A percentile compares a stretch with the other conserved stretches of the same genome.
Conservation (phyloP, 768 basidiomycete species). For the Omphalotus guepiniiformis region DNA sequence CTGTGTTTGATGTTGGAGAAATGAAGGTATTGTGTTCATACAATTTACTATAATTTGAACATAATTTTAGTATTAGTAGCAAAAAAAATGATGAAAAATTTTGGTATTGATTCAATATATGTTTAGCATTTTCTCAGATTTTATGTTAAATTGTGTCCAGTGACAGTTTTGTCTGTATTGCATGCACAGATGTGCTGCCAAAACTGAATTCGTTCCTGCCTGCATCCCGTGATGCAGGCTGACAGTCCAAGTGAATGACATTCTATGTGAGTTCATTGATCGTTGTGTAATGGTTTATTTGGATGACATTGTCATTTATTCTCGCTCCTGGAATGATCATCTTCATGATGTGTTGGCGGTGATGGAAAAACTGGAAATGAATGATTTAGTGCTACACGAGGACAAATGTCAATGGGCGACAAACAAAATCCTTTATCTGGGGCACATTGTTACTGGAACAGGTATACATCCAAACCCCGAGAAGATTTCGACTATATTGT, state of each 20-base stretch:
- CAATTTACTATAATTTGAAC: no score
- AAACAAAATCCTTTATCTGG: slow-evolving; percentile 14
- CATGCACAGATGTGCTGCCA: no score
- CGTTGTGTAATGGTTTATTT: slow-evolving; percentile 27
- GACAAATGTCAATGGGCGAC: slow-evolving; percentile 24
- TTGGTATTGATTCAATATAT: no score
- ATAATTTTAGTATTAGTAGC: no score
- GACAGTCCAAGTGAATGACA: slow-evolving; percentile 23
- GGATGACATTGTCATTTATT: slow-evolving; percentile 31
- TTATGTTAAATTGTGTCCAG: no score
- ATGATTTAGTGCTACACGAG: slow-evolving; percentile 18
- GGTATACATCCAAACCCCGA: not conserved
- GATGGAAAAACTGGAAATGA: slow-evolving; percentile 11
- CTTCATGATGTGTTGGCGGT: slow-evolving; percentile 10
- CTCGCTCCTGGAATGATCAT: slow-evolving; percentile 11
- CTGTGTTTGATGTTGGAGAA: no score
- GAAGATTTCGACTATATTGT: not conserved
- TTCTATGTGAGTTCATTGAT: slow-evolving; percentile 23
- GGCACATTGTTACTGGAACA: slow-evolving; percentile 3
- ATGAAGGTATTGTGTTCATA: no score
- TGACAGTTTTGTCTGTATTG: no score
- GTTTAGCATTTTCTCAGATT: no score
- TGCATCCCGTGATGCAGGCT: no score
- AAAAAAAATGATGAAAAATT: no score
- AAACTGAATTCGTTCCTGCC: no score